These are phyloP conservation scores for Ulota crispa DNA, from an alignment of 225 moss, liverwort and hornwort genomes.

Conservation along the genomic window DNA sequence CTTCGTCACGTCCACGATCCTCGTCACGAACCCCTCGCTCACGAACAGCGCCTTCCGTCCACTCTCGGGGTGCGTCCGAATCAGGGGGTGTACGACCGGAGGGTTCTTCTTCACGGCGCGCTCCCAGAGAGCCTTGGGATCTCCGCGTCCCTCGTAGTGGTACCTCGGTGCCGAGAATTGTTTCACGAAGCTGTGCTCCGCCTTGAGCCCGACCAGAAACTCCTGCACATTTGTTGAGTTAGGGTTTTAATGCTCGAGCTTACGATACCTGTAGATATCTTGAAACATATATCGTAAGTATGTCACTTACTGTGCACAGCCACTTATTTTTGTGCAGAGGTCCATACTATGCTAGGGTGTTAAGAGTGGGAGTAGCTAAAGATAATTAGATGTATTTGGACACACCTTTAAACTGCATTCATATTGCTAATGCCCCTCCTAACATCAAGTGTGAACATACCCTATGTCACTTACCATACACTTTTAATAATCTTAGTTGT, in stretches of 20 bases:
- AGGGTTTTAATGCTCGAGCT: neutral
- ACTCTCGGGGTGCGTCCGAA: constrained; percentile 36
- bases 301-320: too few relatives aligned
- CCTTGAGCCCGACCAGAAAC: constrained; percentile 11
- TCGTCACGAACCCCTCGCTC: constrained; percentile 28
- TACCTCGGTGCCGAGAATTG: constrained; percentile 7
- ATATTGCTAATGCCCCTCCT: too few relatives aligned
- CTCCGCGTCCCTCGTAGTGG: neutral
- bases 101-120: constrained; percentile 17
- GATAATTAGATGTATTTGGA: too few relatives aligned
- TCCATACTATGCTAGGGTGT: too few relatives aligned
- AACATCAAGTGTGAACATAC: too few relatives aligned
- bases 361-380: too few relatives aligned
- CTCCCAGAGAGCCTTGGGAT: constrained; percentile 25
- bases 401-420: too few relatives aligned
- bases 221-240: neutral
- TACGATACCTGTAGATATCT: too few relatives aligned
- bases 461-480: too few relatives aligned
- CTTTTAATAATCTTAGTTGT: too few relatives aligned
- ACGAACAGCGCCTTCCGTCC: constrained; percentile 32
- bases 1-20: constrained; percentile 25
- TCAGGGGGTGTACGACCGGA: constrained; percentile 27
- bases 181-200: constrained; percentile 32
- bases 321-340: too few relatives aligned
- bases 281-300: too few relatives aligned